Base-by-base conservation (phyloP, 305 asterid species). In the Vinca major region DNA sequence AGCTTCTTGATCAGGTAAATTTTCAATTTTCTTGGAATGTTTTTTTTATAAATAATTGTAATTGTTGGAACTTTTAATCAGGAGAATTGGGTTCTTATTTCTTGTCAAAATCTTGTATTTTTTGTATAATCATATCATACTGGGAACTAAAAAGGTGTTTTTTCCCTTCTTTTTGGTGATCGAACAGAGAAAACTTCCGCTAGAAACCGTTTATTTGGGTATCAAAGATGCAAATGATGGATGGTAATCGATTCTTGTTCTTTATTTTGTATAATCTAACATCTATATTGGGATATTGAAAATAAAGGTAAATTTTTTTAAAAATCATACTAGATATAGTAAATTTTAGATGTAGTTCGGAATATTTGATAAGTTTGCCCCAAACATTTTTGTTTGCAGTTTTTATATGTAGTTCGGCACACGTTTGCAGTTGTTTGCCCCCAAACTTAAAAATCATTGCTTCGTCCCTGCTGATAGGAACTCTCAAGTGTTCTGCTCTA, bases 181-280 rank as follows among this genome's bases (percentile, higher is more conserved):
- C 76, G 71, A 65, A 73, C 94, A 92, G 98, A 81, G 96, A 73
- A 92, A 90, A 85, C 97, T 92, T 72, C 98, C 98, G 11, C 75
- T 90, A 16, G 88, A 92, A 75, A 90, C 86, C 21, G 61, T 62
- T 73, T 90, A 86, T 81, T 63, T 92, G 88, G 95, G 84, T 62
- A 85, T 90, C 72, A 72, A 1, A 64, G 80, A 84, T 73, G 69
- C 96, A 40, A 75, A 80, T 68, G 96, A 83, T 65, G 98, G 91
- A 84, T 90, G 97, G 97, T 92, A 84, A 65, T 40, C 7, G 10
- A n/a, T 63, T 43, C 17, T 14, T 49, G 21, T 51, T 33, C 33
- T 50, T 70, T 71, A 20, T 21, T 50, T 6, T 9, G 36, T 4
- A 51, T 65, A 10, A 7, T 58, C 21, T 37, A n/a, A 4, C 12